phyloP scores from a whole-genome alignment of 176 grass and related monocot species.

The Poa annua region DNA sequence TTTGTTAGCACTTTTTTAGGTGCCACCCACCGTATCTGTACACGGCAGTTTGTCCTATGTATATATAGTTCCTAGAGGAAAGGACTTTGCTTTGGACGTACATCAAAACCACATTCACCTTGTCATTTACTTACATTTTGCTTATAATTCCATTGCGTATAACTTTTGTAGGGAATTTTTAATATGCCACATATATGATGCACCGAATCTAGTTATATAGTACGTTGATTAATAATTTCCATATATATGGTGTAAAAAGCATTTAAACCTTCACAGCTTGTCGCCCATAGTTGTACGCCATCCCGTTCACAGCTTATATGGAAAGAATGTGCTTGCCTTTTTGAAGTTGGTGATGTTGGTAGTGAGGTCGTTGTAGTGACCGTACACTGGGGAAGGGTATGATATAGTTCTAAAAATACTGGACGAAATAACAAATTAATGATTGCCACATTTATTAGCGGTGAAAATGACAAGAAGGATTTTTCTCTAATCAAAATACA shows the following conservation, averaged over 20 bases:
- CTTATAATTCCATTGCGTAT: background rate
- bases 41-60: conserved; percentile 1
- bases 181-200: background rate
- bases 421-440: background rate
- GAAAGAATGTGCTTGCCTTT: background rate
- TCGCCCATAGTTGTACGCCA: background rate
- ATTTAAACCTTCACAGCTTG: background rate
- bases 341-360: background rate
- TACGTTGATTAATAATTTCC: background rate
- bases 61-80: background rate
- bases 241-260: background rate
- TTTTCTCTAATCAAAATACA: no score
- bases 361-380: background rate
- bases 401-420: background rate
- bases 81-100: background rate
- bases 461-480: no score
- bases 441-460: no score
- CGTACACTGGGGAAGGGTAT: background rate
- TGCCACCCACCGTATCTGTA: background rate
- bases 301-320: background rate
- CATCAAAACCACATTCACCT: background rate
- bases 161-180: no score
- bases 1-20: background rate
- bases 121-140: background rate
- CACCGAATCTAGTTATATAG: background rate